These are phyloP conservation scores for Sporisorium iseilematis-ciliati DNA, from an alignment of 1,284 basidiomycete genomes.

Conservation along the genomic window DNA sequence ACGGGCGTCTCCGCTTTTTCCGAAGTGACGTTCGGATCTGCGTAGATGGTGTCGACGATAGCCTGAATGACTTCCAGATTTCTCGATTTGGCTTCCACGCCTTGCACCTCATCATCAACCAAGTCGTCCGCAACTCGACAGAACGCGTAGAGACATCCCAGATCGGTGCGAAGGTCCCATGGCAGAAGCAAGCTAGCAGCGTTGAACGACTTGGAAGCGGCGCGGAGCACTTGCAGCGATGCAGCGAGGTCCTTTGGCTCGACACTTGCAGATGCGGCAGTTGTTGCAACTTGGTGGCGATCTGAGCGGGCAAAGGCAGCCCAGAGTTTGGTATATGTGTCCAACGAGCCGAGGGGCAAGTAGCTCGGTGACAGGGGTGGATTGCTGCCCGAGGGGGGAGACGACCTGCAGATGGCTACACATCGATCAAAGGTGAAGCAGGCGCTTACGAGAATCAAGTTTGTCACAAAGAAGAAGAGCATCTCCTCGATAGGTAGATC, in stretches of 20 bases:
- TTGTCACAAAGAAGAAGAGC: conserved; percentile 66
- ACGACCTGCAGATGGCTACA: conserved; percentile 51
- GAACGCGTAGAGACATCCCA: conserved; percentile 62
- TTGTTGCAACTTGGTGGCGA: conserved; percentile 1
- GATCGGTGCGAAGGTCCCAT: conserved; percentile 63
- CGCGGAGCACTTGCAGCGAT: conserved; percentile 35
- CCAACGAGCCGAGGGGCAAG: conserved; percentile 37
- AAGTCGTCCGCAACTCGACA: conserved; percentile 60
- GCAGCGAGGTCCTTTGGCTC: conserved; percentile 34
- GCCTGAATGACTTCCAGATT: conserved; percentile 34
- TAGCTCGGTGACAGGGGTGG: conserved; percentile 54
- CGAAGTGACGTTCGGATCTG: not conserved
- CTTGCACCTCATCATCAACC: conserved; percentile 50
- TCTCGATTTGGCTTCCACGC: conserved; percentile 26
- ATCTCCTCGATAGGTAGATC: conserved; percentile 67
- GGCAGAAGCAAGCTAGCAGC: conserved; percentile 58
- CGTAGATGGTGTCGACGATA: conserved; percentile 46
- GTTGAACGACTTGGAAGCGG: conserved; percentile 59
- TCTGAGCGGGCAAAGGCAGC: conserved; percentile 45
- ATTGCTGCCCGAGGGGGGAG: not conserved
- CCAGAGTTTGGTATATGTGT: conserved; percentile 52
- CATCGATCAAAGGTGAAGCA: conserved; percentile 65
- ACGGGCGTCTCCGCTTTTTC: not conserved
- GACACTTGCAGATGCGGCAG: conserved; percentile 19
- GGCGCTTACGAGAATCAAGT: conserved; percentile 61